Percentiles rank a stretch among this genome's conserved stretches.
phyloP scores from a whole-genome alignment of 2,329 filamentous ascomycete genomes.

The Paraphoma sp. region DNA sequence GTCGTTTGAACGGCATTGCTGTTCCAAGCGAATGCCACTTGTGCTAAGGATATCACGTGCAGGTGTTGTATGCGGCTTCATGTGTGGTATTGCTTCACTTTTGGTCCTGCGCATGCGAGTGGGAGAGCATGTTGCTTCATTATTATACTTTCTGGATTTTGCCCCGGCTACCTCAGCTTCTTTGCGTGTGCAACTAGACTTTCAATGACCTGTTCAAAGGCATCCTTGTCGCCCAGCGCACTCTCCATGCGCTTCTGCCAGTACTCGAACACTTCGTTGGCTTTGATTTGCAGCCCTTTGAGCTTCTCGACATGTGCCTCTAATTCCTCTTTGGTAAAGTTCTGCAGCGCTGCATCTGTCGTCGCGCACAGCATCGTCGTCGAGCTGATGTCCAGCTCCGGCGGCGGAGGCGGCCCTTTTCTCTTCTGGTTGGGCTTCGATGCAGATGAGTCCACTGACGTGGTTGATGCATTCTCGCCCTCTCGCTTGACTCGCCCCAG shows the following conservation, averaged over 20 bases:
- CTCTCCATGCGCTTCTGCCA: slow-evolving; percentile 88
- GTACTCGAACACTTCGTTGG: slow-evolving; percentile 81
- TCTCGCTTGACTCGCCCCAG: slow-evolving; percentile 47
- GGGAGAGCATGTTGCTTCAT: neutral
- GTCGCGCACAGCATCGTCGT: slow-evolving; percentile 81
- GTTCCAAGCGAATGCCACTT: neutral
- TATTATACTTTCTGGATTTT: neutral
- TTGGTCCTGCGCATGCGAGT: neutral
- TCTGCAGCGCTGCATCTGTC: slow-evolving; percentile 81
- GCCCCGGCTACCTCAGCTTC: slow-evolving; percentile 72
- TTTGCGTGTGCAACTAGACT: slow-evolving; percentile 91
- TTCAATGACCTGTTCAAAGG: slow-evolving; percentile 95
- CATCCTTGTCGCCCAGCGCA: slow-evolving; percentile 87
- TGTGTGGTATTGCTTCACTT: neutral
- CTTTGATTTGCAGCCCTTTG: slow-evolving; percentile 71
- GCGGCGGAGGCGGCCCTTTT: slow-evolving; percentile 70
- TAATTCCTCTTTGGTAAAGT: slow-evolving; percentile 80
- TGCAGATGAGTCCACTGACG: slow-evolving; percentile 46
- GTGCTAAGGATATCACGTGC: neutral
- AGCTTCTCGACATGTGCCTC: slow-evolving; percentile 73
- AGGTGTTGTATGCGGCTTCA: neutral
- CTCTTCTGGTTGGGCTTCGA: slow-evolving; percentile 52
- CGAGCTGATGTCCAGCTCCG: slow-evolving; percentile 78
- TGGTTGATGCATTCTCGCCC: slow-evolving; percentile 43
- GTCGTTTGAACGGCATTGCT: slow-evolving; percentile 1